phyloP scores from a whole-genome alignment of 164 flowering plant species.

The Vitis rotundifolia region DNA sequence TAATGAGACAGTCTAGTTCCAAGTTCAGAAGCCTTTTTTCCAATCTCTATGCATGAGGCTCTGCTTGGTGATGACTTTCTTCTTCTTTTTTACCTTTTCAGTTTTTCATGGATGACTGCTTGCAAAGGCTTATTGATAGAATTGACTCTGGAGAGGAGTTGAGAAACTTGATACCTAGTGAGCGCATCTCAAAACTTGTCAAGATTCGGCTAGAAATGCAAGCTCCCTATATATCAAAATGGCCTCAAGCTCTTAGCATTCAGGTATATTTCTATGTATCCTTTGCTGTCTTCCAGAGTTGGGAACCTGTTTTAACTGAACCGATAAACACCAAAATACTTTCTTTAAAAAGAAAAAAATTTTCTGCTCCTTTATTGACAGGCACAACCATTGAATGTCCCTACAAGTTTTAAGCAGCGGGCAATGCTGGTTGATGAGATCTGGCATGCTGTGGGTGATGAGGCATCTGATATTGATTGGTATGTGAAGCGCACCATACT shows the following conservation, averaged over 20 bases:
- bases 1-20: not conserved
- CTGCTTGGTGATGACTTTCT: not conserved
- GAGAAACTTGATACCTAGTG: conserved; percentile 64
- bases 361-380: conserved; percentile 16
- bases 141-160: conserved; percentile 59
- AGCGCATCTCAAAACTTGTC: conserved; percentile 63
- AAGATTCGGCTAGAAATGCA: conserved; percentile 79
- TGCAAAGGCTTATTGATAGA: conserved; percentile 70
- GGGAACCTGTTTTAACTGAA: not conserved
- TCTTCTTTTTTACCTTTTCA: conserved; percentile 25
- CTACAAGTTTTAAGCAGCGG: conserved; percentile 93
- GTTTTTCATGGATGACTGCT: conserved; percentile 98
- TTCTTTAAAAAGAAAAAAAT: not conserved
- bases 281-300: not conserved
- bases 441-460: conserved; percentile 89
- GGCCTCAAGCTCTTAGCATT: conserved; percentile 90
- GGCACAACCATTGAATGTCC: conserved; percentile 79
- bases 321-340: not conserved
- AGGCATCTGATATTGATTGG: conserved; percentile 76
- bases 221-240: conserved; percentile 71
- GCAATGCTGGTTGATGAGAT: conserved; percentile 96
- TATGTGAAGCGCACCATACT: conserved; percentile 88
- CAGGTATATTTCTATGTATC: conserved; percentile 38
- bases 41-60: not conserved
- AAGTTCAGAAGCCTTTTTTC: not conserved